Conservation (phyloP, 1,284 basidiomycete species). For the Anthracocystis panici-leucophaei region DNA sequence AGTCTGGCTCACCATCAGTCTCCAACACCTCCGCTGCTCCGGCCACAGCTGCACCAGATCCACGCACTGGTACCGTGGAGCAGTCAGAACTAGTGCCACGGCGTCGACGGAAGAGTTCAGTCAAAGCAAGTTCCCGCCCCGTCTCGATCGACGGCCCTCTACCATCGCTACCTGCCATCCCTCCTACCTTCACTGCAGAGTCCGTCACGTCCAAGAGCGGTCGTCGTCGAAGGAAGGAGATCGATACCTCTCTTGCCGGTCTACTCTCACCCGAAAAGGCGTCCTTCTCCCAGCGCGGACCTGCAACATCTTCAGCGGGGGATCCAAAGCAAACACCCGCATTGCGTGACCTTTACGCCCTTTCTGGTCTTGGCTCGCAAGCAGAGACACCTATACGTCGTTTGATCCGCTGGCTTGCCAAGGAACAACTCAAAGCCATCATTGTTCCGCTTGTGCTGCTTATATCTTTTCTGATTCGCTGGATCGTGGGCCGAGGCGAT, state of each 20-base stretch:
- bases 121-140: constrained; percentile 24
- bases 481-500: constrained; percentile 50
- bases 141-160: constrained; percentile 33
- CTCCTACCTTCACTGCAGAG: constrained; percentile 15
- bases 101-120: constrained; percentile 34
- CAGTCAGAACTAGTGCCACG: constrained; percentile 17
- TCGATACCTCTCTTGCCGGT: constrained; percentile 22
- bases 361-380: constrained; percentile 34
- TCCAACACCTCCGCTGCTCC: neutral
- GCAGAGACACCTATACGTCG: constrained; percentile 57
- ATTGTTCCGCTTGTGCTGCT: constrained; percentile 40
- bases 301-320: neutral
- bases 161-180: constrained; percentile 25
- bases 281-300: constrained; percentile 10
- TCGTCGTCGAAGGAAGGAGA: constrained; percentile 20
- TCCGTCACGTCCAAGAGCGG: constrained; percentile 37
- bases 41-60: neutral
- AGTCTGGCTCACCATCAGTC: constrained; percentile 12
- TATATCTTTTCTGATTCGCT: constrained; percentile 45
- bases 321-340: constrained; percentile 10
- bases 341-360: constrained; percentile 32
- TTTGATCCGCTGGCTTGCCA: constrained; percentile 57
- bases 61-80: neutral
- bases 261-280: constrained; percentile 20
- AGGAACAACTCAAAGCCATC: constrained; percentile 42